phyloP scores from a whole-genome alignment of 202 grass and related monocot genomes.

The Setaria italica region DNA sequence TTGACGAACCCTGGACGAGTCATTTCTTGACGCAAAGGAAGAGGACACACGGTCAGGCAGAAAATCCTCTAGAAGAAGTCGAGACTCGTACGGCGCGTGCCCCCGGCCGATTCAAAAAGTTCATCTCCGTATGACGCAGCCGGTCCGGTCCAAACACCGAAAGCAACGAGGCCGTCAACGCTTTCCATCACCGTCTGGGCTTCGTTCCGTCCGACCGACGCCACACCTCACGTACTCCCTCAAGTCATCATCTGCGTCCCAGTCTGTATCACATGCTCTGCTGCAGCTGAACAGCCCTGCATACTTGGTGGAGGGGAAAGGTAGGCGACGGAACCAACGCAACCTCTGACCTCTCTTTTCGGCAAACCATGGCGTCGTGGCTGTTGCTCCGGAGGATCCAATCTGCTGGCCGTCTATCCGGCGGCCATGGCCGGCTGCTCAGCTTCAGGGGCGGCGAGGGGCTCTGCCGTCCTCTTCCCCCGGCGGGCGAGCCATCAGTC shows the following conservation, averaged over 20 bases:
- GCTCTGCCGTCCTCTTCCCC: neutral
- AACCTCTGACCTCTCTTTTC: neutral
- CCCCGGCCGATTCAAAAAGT: neutral
- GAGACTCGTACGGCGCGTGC: neutral
- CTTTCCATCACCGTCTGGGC: no score
- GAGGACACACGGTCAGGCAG: neutral
- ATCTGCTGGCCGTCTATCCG: neutral
- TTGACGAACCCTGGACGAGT: neutral
- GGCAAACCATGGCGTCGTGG: constrained; percentile 27
- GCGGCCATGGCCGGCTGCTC: neutral
- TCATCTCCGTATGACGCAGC: neutral
- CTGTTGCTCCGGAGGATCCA: constrained; percentile 19
- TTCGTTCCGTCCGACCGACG: constrained; percentile 10
- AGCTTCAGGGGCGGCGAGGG: neutral
- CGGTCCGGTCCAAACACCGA: neutral
- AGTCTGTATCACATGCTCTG: neutral
- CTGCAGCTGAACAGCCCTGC: neutral
- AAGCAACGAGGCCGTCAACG: constrained; percentile 15
- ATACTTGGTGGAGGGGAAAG: constrained; percentile 22
- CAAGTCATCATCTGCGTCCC: neutral
- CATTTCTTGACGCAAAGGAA: neutral
- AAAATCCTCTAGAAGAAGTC: neutral
- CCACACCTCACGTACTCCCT: neutral
- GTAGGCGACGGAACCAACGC: constrained; percentile 11
- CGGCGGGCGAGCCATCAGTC: constrained; percentile 2